Evolutionary conservation across 1,284 basidiomycete genomes (phyloP).

Genomic region (Meira miltonrushii): DNA sequence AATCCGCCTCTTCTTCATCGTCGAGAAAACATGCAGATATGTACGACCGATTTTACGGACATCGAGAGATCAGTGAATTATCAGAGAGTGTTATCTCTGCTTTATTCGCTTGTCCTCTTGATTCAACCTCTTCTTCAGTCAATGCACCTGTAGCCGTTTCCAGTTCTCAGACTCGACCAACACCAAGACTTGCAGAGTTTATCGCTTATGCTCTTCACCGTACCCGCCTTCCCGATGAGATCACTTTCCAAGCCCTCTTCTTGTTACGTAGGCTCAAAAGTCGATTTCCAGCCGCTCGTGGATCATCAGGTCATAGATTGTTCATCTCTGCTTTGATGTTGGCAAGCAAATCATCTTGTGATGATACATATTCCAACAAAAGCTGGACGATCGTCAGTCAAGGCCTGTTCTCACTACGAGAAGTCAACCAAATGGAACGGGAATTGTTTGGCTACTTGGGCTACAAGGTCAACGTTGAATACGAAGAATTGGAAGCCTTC

Average conservation of each 20-base stretch:
- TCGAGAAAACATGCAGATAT: not conserved
- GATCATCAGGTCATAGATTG: slow-evolving; percentile 51
- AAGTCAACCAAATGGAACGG: slow-evolving; percentile 53
- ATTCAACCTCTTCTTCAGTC: slow-evolving; percentile 41
- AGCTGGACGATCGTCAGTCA: slow-evolving; percentile 52
- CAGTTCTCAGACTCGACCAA: slow-evolving; percentile 3
- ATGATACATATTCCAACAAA: slow-evolving; percentile 53
- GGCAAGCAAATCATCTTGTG: slow-evolving; percentile 50
- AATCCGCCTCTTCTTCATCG: slow-evolving; percentile 1
- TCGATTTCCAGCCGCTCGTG: slow-evolving; percentile 49
- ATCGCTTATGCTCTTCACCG: slow-evolving; percentile 52
- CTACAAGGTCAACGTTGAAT: slow-evolving; percentile 44
- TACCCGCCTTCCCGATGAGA: slow-evolving; percentile 46
- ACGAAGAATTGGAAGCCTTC: slow-evolving; percentile 42
- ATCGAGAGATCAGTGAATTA: slow-evolving; percentile 37
- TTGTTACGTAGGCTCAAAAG: slow-evolving; percentile 49
- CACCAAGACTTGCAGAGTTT: slow-evolving; percentile 50
- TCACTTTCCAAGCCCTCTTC: slow-evolving; percentile 48
- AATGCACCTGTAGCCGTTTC: slow-evolving; percentile 5
- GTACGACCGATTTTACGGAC: slow-evolving; percentile 45
- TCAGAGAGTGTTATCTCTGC: slow-evolving; percentile 44
- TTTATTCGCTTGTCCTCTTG: slow-evolving; percentile 44
- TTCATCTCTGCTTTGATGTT: slow-evolving; percentile 53
- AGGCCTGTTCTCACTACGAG: slow-evolving; percentile 47
- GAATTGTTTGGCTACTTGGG: slow-evolving; percentile 52